These are phyloP conservation scores for Rhizomucor pusillus DNA, from an alignment of 371 early-diverging fungal species.

Conservation along the genomic window DNA sequence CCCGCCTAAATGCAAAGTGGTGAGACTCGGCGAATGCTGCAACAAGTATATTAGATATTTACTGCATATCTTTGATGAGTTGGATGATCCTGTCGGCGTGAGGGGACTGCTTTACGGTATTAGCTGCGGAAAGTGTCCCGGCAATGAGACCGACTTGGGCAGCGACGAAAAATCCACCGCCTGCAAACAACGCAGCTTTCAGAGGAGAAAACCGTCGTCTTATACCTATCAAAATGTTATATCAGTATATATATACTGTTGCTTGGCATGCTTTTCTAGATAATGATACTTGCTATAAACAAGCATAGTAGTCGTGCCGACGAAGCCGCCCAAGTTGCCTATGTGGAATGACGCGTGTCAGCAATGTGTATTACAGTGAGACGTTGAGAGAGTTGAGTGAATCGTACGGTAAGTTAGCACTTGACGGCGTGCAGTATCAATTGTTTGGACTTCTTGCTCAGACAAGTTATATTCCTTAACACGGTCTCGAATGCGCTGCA, in stretches of 20 bases:
- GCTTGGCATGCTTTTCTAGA: no score
- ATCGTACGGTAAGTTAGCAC: constrained; percentile 4
- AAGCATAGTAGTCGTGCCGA: constrained; percentile 21
- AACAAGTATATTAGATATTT: constrained; percentile 12
- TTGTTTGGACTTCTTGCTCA: constrained; percentile 40
- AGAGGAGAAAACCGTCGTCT: constrained; percentile 33
- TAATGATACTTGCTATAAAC: no score
- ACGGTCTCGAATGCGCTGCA: constrained; percentile 35
- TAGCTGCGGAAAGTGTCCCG: constrained; percentile 40
- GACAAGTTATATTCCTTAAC: constrained; percentile 40
- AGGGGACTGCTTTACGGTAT: constrained; percentile 36
- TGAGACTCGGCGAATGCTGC: no score
- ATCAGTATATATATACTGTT: no score
- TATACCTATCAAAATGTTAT: constrained; percentile 13
- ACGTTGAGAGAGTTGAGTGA: no score
- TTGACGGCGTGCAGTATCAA: constrained; percentile 39
- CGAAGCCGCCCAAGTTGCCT: constrained; percentile 41
- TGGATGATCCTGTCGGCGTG: constrained; percentile 39
- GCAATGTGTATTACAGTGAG: neutral
- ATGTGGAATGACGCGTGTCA: neutral
- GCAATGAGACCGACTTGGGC: constrained; percentile 48
- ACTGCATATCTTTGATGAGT: constrained; percentile 43
- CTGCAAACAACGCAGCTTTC: constrained; percentile 29
- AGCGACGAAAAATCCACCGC: constrained; percentile 43
- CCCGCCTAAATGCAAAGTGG: constrained; percentile 11